A percentile compares a stretch with the other conserved stretches of the same genome.
Evolutionary conservation across 2,329 filamentous ascomycete genomes (phyloP).

Genomic region (Hypoxylon sp.): DNA sequence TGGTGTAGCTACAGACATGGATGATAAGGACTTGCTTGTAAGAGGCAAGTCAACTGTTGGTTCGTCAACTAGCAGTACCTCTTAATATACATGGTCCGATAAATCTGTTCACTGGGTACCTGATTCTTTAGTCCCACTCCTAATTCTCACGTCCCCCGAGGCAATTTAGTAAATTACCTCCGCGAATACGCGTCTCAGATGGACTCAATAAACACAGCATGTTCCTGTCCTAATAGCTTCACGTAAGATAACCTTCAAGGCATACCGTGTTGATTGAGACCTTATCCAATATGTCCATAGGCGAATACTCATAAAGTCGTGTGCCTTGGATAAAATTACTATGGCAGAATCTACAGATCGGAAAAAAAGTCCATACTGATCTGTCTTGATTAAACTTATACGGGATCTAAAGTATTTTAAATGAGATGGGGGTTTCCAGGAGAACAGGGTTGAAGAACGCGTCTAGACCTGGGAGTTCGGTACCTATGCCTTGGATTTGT

Average conservation of each 20-base stretch:
- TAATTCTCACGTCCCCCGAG: background rate
- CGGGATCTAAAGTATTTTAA: background rate
- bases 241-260: background rate
- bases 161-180: background rate
- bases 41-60: background rate
- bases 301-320: background rate
- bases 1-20: background rate
- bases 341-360: background rate
- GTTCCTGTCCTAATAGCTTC: background rate
- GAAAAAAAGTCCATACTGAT: background rate
- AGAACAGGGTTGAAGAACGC: background rate
- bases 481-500: background rate
- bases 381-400: background rate
- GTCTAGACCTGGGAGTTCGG: background rate
- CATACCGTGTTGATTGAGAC: background rate
- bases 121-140: background rate
- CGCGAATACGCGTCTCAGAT: background rate
- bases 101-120: background rate
- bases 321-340: background rate
- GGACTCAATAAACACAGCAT: background rate
- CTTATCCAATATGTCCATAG: background rate
- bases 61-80: background rate
- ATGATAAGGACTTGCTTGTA: background rate
- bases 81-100: conserved; percentile 2
- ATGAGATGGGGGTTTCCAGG: background rate